Evolutionary conservation across 768 basidiomycete genomes (phyloP).

Genomic region (Rhodotorula sphaerocarpa): DNA sequence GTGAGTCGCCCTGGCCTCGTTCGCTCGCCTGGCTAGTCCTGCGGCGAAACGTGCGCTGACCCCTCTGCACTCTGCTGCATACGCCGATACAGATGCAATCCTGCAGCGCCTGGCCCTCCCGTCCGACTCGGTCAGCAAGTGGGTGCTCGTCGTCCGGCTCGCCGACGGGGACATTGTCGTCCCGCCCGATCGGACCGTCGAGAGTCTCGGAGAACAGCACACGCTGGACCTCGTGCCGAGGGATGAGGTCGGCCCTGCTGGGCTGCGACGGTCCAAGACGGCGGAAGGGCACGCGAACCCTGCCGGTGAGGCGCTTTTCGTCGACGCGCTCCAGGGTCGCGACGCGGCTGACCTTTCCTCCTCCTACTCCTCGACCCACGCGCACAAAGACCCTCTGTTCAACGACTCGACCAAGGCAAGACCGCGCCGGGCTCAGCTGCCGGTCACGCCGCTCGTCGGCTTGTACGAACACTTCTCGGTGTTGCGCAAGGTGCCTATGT

Average conservation of each 20-base stretch:
- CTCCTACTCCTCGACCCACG: no score
- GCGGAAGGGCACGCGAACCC: no score
- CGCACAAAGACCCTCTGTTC: not conserved
- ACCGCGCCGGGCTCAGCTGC: no score
- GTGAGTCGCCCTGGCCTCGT: conserved; percentile 5
- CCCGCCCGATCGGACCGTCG: conserved; percentile 92
- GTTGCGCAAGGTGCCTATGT: conserved; percentile 88
- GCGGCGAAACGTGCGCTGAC: no score
- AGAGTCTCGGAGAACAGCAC: conserved; percentile 40
- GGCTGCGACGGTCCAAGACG: not conserved
- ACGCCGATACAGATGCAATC: conserved; percentile 13
- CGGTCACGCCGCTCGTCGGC: conserved; percentile 46
- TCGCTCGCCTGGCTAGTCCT: no score
- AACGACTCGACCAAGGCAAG: no score
- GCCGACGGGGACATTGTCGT: conserved; percentile 64
- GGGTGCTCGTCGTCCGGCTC: conserved; percentile 61
- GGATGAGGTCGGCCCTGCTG: conserved; percentile 6
- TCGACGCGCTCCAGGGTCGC: no score
- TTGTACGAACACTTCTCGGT: conserved; percentile 70
- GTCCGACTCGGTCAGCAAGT: conserved; percentile 58
- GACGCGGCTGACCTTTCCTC: no score
- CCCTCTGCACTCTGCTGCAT: no score
- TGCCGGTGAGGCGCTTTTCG: not conserved
- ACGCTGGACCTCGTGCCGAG: conserved; percentile 5
- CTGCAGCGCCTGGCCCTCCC: conserved; percentile 41